A percentile compares a stretch with the other conserved stretches of the same genome.
Conservation (phyloP, 192 early-diverging fungal genomes). For the Podila minutissima region DNA sequence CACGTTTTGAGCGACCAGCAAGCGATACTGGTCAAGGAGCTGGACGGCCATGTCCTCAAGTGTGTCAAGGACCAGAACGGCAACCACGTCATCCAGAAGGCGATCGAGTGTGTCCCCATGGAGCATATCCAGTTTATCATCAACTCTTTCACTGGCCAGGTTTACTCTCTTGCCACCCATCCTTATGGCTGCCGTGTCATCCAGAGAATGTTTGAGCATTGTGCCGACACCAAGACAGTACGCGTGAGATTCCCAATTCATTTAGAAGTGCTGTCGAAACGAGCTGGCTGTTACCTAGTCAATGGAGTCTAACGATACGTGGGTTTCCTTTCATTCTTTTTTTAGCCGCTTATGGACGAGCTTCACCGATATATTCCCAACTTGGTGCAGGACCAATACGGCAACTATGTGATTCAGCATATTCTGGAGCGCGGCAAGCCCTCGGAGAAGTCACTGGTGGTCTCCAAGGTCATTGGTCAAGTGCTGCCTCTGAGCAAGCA, state of each 20-base stretch:
- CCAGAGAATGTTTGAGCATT: constrained; percentile 99
- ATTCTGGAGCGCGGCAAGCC: constrained; percentile 94
- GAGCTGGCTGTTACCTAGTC: not conserved
- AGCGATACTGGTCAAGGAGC: constrained; percentile 87
- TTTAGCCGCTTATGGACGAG: constrained; percentile 90
- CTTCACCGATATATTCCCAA: constrained; percentile 91
- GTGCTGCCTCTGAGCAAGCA: constrained; percentile 95
- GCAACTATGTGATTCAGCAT: constrained; percentile 99
- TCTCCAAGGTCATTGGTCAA: constrained; percentile 91
- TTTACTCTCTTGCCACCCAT: constrained; percentile 95
- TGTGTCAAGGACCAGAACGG: constrained; percentile 99
- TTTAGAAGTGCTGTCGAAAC: not conserved
- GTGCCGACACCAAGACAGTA: constrained; percentile 85
- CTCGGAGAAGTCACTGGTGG: constrained; percentile 87
- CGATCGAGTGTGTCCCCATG: constrained; percentile 94
- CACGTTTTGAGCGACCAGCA: constrained; percentile 94
- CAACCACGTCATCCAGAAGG: constrained; percentile 99
- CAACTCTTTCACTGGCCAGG: constrained; percentile 96
- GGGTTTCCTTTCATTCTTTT: not conserved
- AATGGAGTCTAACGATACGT: not conserved
- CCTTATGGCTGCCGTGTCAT: constrained; percentile 99
- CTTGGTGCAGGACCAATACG: constrained; percentile 98
- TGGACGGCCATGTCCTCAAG: constrained; percentile 96
- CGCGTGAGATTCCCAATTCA: constrained; percentile 4
- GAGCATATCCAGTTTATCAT: constrained; percentile 97